Conservation (phyloP, 352 stramenopile species). For the Discostella stelligera region DNA sequence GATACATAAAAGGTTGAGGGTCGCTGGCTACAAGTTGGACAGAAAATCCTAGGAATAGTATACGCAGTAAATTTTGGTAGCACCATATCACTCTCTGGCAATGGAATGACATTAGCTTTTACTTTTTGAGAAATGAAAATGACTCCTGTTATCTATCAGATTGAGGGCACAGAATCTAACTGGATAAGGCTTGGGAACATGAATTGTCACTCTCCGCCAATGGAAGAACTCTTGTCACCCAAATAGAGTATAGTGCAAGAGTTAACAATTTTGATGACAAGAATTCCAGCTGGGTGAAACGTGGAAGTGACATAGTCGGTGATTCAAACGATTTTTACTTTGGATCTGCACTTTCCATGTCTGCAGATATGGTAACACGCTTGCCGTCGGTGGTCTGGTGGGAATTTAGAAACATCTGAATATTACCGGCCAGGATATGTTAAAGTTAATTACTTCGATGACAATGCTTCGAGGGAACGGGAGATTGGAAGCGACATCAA, state of each 20-base stretch:
- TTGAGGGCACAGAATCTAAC: too few species aligned
- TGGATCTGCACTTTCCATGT: not conserved
- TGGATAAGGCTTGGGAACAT: too few species aligned
- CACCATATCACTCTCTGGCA: too few species aligned
- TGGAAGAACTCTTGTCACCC: not conserved
- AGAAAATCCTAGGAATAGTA: too few species aligned
- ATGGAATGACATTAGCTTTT: too few species aligned
- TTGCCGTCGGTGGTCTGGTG: not conserved
- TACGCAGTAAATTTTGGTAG: too few species aligned
- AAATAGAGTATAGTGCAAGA: not conserved
- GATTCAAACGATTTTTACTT: not conserved
- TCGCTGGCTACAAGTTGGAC: too few species aligned
- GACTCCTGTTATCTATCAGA: too few species aligned
- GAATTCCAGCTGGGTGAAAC: not conserved
- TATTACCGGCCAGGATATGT: not conserved
- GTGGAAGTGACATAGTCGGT: not conserved
- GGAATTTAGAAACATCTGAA: not conserved
- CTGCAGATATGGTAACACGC: not conserved
- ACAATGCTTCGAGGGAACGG: not conserved
- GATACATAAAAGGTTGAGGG: too few species aligned
- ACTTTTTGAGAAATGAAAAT: too few species aligned
- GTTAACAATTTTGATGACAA: not conserved
- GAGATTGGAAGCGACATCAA: not conserved
- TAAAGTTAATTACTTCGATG: not conserved
- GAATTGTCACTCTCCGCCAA: too few species aligned